These are phyloP conservation scores for Dalbergia cultrata DNA, from an alignment of 306 rosid species.

Conservation along the genomic window DNA sequence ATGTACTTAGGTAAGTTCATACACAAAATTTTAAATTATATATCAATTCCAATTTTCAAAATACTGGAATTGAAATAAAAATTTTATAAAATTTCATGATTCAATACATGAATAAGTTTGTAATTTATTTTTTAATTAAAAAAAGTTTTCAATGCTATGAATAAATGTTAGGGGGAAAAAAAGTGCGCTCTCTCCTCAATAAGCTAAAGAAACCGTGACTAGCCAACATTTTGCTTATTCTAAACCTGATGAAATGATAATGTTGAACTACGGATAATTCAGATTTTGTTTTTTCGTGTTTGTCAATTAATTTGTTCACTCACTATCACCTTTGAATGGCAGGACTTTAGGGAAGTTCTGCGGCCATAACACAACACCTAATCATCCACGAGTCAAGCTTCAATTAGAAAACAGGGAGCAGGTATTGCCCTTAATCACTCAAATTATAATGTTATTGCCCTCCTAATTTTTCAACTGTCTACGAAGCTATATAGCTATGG, in stretches of 20 bases:
- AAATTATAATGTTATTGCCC: background rate
- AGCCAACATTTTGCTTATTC: background rate
- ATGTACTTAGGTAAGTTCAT: too few relatives aligned
- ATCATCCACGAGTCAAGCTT: slow-evolving; percentile 3
- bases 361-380: background rate
- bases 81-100: too few relatives aligned
- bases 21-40: too few relatives aligned
- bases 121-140: background rate
- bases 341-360: slow-evolving; percentile 11
- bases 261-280: too few relatives aligned
- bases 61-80: too few relatives aligned
- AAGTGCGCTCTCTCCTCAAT: background rate
- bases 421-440: slow-evolving; percentile 14
- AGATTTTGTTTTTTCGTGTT: too few relatives aligned
- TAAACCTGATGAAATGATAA: too few relatives aligned
- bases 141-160: background rate
- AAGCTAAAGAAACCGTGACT: background rate
- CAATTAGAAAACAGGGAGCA: background rate
- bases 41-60: too few relatives aligned
- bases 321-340: background rate
- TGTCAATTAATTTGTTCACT: background rate
- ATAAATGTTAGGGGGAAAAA: background rate
- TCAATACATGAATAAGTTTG: too few relatives aligned
- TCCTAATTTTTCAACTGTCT: background rate
- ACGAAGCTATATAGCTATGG: background rate